phyloP scores from a whole-genome alignment of 352 stramenopile genomes.

The Pythium dissimile region DNA sequence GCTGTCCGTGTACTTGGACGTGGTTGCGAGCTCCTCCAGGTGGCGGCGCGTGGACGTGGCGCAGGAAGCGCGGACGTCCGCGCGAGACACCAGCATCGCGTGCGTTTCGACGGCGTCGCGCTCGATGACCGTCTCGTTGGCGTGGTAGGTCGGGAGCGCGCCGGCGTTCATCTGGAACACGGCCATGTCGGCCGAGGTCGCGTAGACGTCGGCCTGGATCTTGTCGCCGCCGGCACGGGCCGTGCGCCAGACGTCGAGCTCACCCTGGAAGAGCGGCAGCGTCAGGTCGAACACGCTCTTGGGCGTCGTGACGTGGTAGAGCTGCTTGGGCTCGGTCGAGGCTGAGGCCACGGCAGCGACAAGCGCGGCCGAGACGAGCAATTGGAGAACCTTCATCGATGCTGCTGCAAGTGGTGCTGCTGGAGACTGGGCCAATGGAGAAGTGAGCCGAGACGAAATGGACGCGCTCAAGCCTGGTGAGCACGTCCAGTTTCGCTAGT shows the following conservation, averaged over 20 bases:
- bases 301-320: slow-evolving; percentile 26
- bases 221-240: neutral
- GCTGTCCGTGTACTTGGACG: slow-evolving; percentile 20
- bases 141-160: neutral
- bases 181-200: slow-evolving; percentile 7
- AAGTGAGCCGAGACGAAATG: slow-evolving; percentile 3
- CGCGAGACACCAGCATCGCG: neutral
- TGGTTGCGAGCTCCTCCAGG: neutral
- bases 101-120: slow-evolving; percentile 8
- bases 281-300: slow-evolving; percentile 21
- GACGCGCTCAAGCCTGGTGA: too few relatives aligned
- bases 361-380: neutral
- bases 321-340: slow-evolving; percentile 21
- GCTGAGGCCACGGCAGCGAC: neutral
- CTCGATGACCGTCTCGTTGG: slow-evolving; percentile 2
- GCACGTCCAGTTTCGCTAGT: too few relatives aligned
- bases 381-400: slow-evolving; percentile 23
- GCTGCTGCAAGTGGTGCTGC: too few relatives aligned
- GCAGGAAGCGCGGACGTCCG: neutral
- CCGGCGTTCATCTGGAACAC: slow-evolving; percentile 5
- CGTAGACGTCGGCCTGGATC: slow-evolving; percentile 20
- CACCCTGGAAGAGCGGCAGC: slow-evolving; percentile 4
- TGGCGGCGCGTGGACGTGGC: slow-evolving; percentile 1
- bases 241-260: slow-evolving; percentile 20
- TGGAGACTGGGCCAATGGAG: slow-evolving; percentile 1